Percentiles rank a stretch among this genome's conserved stretches.
These are phyloP conservation scores for Paramecium octaurelia DNA, from an alignment of 73 alveolate genomes.

Conservation along the genomic window DNA sequence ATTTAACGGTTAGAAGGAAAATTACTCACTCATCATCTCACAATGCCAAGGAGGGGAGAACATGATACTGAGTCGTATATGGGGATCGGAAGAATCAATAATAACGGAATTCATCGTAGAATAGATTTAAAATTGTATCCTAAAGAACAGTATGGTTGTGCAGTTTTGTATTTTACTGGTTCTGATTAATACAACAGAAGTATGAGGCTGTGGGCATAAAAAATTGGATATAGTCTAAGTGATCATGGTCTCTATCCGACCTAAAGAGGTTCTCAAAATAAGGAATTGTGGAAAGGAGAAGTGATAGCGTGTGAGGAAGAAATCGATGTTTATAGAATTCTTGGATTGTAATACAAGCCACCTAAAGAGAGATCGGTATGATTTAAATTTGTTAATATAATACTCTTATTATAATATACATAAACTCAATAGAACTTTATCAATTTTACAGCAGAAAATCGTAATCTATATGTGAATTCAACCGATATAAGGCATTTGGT, in stretches of 20 bases:
- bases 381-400: neutral
- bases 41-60: conserved; percentile 59
- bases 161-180: conserved; percentile 94
- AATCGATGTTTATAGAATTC: conserved; percentile 86
- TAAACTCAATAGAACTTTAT: neutral
- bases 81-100: conserved; percentile 81
- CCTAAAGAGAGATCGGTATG: conserved; percentile 93
- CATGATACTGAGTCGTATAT: conserved; percentile 82
- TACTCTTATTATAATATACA: neutral
- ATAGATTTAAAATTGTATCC: conserved; percentile 93
- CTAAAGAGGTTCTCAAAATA: conserved; percentile 39
- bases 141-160: conserved; percentile 82
- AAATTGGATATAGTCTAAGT: conserved; percentile 84
- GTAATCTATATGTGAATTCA: neutral
- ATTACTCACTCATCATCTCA: conserved; percentile 77
- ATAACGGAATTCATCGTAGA: conserved; percentile 76
- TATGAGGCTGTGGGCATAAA: conserved; percentile 86
- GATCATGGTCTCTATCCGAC: conserved; percentile 90
- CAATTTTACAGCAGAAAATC: neutral
- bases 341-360: conserved; percentile 77
- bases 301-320: conserved; percentile 81
- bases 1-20: conserved; percentile 74
- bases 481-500: neutral
- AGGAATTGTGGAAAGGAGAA: conserved; percentile 70
- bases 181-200: conserved; percentile 93